Base-by-base conservation (phyloP, 2,329 filamentous ascomycete species). In the Monosporascus sp. region DNA sequence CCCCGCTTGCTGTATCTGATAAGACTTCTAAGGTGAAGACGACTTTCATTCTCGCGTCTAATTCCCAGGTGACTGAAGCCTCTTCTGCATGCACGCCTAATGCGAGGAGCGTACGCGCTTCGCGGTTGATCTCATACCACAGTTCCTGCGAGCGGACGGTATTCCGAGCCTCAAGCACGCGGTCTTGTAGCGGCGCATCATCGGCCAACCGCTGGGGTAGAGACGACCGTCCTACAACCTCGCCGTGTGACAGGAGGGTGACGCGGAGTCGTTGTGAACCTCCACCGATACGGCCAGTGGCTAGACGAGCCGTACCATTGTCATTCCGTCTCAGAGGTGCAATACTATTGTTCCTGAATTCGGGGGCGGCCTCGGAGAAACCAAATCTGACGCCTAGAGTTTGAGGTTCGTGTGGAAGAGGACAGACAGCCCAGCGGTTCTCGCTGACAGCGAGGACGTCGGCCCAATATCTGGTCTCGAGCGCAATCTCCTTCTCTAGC, bases 381-480 rank as follows among this genome's bases (percentile, higher is more conserved):
- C 93, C 94, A 70, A 93, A 97, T 58, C 89, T 85, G 37, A 97
- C 93, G 20, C 88, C 91, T 49, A 97, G 77, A 0, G 85, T 86
- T 60, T 89, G 84, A 49, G 79, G 78, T 60, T 93, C 86, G 7
- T 85, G 77, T 0, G 91, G 90, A 41, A 94, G 75, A 48, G 88
- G 82, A 60, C 87, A 93, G 18, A 97, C 76, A 20, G 88, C 86
- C 93, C 94, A 99, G 5, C 92, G 91, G 51, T 85, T 86, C 60
- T 91, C 83, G 59, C 87, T 91, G 45, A 97, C 85, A 9, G 85
- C 82, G 47, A 96, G 74, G 2, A 97, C 81, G 62, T 96, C 87
- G 52, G 88, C 81, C 94, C 94, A 99, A 70, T 96, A 99, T 62
- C 81, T 86, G 2, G 86, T 86, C 73, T 99, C 94, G 31, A 84